These are phyloP conservation scores for Metarhizium robertsii DNA, from an alignment of 2,329 filamentous ascomycete species.

Conservation along the genomic window DNA sequence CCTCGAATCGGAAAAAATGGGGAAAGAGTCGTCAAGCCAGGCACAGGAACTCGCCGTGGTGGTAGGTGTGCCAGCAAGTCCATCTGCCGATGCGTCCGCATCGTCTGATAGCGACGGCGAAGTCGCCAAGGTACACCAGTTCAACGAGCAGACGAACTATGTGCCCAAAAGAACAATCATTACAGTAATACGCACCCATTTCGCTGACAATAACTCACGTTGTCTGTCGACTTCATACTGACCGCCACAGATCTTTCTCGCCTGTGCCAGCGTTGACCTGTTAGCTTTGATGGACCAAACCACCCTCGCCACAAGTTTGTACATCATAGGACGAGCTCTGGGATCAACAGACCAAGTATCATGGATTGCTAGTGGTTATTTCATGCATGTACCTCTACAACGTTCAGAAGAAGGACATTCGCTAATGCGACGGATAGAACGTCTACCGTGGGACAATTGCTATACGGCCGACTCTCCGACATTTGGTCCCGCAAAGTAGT, in stretches of 20 bases:
- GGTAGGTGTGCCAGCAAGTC: background rate
- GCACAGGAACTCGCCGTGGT: background rate
- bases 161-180: conserved; percentile 40
- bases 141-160: conserved; percentile 49
- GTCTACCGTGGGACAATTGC: conserved; percentile 35
- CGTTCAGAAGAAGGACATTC: background rate
- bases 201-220: background rate
- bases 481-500: conserved; percentile 37
- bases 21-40: background rate
- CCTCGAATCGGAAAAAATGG: background rate
- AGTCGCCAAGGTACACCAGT: conserved; percentile 20
- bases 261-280: conserved; percentile 45
- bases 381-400: conserved; percentile 29
- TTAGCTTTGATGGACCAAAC: conserved; percentile 50
- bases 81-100: conserved; percentile 2
- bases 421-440: conserved; percentile 19
- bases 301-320: conserved; percentile 43
- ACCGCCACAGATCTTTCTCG: conserved; percentile 41
- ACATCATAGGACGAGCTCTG: conserved; percentile 42
- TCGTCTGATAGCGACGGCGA: conserved; percentile 9
- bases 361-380: conserved; percentile 48
- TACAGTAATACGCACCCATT: conserved; percentile 25
- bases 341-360: conserved; percentile 38
- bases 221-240: background rate
- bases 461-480: conserved; percentile 36